phyloP scores from a whole-genome alignment of 148 eudicot species.

The Fagopyrum esculentum region DNA sequence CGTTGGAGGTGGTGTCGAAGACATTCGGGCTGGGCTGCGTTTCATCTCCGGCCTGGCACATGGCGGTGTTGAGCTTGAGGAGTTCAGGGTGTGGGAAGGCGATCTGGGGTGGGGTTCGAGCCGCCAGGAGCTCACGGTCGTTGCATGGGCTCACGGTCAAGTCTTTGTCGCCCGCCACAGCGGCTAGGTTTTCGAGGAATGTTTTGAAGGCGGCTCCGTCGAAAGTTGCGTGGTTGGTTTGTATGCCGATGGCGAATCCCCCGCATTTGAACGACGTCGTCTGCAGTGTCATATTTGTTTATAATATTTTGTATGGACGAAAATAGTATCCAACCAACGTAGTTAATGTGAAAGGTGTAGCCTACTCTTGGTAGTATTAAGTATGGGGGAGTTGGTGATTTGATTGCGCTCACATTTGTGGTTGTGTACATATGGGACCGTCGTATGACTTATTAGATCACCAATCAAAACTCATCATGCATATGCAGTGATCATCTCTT shows the following conservation, averaged over 20 bases:
- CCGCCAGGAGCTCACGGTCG: slow-evolving; percentile 62
- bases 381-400: not conserved
- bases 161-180: slow-evolving; percentile 53
- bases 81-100: slow-evolving; percentile 73
- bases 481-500: no score
- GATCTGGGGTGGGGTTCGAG: slow-evolving; percentile 76
- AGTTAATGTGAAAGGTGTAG: not conserved
- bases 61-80: slow-evolving; percentile 38
- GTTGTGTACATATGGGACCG: not conserved
- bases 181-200: slow-evolving; percentile 68
- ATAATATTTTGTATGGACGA: no score
- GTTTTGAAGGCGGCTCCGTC: slow-evolving; percentile 64
- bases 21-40: slow-evolving; percentile 27
- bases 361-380: not conserved
- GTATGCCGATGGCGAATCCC: slow-evolving; percentile 76
- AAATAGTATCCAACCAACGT: not conserved
- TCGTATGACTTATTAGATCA: no score
- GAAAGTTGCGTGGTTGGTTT: slow-evolving; percentile 60
- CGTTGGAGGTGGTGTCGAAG: slow-evolving; percentile 35
- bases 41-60: slow-evolving; percentile 25
- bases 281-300: slow-evolving; percentile 21
- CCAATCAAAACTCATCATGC: no score
- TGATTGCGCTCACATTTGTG: not conserved
- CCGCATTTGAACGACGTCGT: slow-evolving; percentile 82
- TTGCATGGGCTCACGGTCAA: slow-evolving; percentile 45